Conservation (phyloP, 2,329 filamentous ascomycete genomes). For the Colletotrichum siamense region DNA sequence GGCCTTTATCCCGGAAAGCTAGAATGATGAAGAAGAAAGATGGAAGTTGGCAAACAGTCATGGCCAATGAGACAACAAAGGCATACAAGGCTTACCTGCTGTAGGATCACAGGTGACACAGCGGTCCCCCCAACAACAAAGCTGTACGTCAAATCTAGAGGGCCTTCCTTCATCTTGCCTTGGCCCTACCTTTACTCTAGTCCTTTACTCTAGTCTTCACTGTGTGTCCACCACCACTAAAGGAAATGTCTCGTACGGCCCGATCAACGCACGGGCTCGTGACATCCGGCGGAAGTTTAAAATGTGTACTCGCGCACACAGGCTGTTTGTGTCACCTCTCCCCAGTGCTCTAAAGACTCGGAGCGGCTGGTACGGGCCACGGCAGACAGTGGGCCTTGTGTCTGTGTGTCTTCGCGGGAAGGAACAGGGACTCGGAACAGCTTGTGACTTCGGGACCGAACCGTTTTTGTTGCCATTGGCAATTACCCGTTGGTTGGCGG, state of each 20-base stretch:
- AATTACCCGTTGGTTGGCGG: background rate
- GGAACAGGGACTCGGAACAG: background rate
- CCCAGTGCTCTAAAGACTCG: background rate
- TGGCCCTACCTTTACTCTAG: background rate
- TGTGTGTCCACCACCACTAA: background rate
- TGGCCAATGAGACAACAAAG: background rate
- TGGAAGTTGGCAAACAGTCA: background rate
- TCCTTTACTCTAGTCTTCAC: background rate
- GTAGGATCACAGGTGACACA: background rate
- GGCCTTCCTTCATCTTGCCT: background rate
- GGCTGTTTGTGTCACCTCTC: background rate
- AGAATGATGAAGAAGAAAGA: background rate
- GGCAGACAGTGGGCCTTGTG: background rate
- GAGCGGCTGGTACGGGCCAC: background rate
- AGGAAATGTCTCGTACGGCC: background rate
- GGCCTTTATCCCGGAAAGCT: background rate
- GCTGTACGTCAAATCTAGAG: background rate
- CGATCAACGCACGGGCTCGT: background rate
- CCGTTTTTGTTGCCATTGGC: background rate
- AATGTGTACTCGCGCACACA: background rate
- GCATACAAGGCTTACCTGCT: background rate
- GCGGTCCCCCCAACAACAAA: background rate
- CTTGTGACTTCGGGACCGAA: background rate
- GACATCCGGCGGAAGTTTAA: background rate
- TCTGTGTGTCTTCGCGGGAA: background rate